Base-by-base conservation (phyloP, 345 rosid genomes). In the Melastoma malabathricum region DNA sequence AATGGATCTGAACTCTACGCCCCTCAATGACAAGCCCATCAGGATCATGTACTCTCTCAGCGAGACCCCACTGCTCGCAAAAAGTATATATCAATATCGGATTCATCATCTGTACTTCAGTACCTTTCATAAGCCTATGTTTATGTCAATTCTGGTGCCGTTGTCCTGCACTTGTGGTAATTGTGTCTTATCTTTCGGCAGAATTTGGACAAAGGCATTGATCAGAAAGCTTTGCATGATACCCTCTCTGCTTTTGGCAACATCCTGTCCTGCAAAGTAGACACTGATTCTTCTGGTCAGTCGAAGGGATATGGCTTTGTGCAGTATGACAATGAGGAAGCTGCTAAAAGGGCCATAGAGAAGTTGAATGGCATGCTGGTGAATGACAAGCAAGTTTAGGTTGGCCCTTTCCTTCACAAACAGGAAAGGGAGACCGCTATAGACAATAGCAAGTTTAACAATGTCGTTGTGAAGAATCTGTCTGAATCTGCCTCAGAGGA, bases 281-380 rank as follows among this genome's bases (percentile, higher is more conserved):
- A 94, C 47, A 82, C 75, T 48, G 93, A 87, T 46, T 41, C 57
- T 47, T 64, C 76, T 58, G 96, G 96, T 48, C 93, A 82, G 68
- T 92, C 96, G 13, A 92, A 77, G 72, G 98, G 98, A 50, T 84
- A 87, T 64, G 96, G 98, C 13, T 92, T 92, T 66, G 96, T 87
- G 27, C 96, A 87, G 60, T 92, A 70, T 65, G 95, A 82, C 51
- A 74, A 46, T 50, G 95, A 77, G 15, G 95, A 87, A 64, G 63
- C 96, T 48, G 98, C 89, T 19, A 85, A 82, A 55, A 79, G 31
- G 55, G 95, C 95, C 10, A 82, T 82, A 38, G 92, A 84, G 46
- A 78, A 87, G 62, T 59, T 92, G 48, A 80, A 87, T 63, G 96
- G 96, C 47, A 92, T 87, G 96, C 82, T 92, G 49, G 59, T 92